Evolutionary conservation across 495 filamentous ascomycete genomes (phyloP).

Genomic region (Daldinia concentrica): DNA sequence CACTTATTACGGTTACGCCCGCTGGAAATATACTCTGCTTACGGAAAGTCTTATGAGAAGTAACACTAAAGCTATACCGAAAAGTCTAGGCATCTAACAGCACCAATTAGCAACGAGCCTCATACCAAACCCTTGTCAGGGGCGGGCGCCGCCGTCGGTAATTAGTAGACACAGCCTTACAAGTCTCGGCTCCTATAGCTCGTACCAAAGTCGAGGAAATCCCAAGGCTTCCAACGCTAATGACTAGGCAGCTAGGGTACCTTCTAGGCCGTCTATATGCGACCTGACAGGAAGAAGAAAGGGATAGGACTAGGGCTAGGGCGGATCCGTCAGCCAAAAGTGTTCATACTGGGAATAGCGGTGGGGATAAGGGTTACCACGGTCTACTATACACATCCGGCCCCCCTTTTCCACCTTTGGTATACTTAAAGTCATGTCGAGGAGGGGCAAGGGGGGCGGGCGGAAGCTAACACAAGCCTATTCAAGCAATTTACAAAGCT

Average conservation of each 20-base stretch:
- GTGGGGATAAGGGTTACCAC: conserved; percentile 17
- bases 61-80: conserved; percentile 24
- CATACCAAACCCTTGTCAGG: neutral
- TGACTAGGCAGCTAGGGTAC: conserved; percentile 19
- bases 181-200: neutral
- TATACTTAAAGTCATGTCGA: too few species aligned
- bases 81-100: neutral
- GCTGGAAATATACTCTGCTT: neutral
- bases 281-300: conserved; percentile 3
- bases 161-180: neutral
- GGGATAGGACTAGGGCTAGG: neutral
- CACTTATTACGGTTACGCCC: neutral
- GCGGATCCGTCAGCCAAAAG: conserved; percentile 30
- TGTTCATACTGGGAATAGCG: conserved; percentile 18
- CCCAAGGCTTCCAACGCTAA: conserved; percentile 12
- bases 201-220: neutral
- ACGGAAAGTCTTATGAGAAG: conserved; percentile 7
- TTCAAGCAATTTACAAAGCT: neutral
- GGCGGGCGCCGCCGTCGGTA: conserved; percentile 7
- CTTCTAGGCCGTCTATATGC: conserved; percentile 16
- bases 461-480: too few species aligned
- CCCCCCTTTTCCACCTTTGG: conserved; percentile 4
- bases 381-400: conserved; percentile 11
- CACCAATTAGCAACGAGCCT: conserved; percentile 5
- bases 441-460: too few species aligned